Evolutionary conservation across 306 rosid genomes (phyloP), one percentile per base, ranked within the genome.

Genomic region (barrel medic (Medicago truncatula)): DNA sequence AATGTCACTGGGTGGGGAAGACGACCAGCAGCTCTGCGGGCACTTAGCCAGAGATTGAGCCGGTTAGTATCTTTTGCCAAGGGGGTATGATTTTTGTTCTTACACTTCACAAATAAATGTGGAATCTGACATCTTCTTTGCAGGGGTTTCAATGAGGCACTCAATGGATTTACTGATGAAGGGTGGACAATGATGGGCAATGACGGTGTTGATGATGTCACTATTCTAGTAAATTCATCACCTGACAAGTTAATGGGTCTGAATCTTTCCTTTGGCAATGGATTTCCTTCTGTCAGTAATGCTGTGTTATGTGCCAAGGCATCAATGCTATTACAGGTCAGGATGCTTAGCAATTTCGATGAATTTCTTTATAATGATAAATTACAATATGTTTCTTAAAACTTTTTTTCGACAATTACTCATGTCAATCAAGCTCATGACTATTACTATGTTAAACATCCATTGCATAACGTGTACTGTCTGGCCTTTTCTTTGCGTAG

Each of bases 91-190:
- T 68, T 59, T 68, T 74, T 34, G 3, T 75, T 23, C 23, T 17
- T 67, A 41, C 54, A 64, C 9, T 25, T 73, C 7, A 9, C 40
- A 70, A 73, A 67, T 52, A 11, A 78, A 71, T 56, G 67, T 76
- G 25, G 47, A 80, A 64, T 82, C 77, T 84, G 31, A 85, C 57
- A 12, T 77, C 54, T 85, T 76, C 47, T 7, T 71, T 44, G 65
- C 86, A 94, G 98, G 88, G 98, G 98, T 82, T 94, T 94, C 73
- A 94, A 94, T 15, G 98, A 94, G 84, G 97, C 98, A 69, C 95
- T 94, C 39, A 94, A 94, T 82, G 98, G 98, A 41, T 91, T 94
- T 86, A 88, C 88, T 46, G 98, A 94, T 77, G 98, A 94, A 86
- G 98, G 98, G 12, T 94, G 98, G 98, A 85, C 98, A 21, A 80